A percentile compares a stretch with the other conserved stretches of the same genome.
These are phyloP conservation scores for Cladorrhinum samala DNA, from an alignment of 495 filamentous ascomycete species.

Conservation along the genomic window DNA sequence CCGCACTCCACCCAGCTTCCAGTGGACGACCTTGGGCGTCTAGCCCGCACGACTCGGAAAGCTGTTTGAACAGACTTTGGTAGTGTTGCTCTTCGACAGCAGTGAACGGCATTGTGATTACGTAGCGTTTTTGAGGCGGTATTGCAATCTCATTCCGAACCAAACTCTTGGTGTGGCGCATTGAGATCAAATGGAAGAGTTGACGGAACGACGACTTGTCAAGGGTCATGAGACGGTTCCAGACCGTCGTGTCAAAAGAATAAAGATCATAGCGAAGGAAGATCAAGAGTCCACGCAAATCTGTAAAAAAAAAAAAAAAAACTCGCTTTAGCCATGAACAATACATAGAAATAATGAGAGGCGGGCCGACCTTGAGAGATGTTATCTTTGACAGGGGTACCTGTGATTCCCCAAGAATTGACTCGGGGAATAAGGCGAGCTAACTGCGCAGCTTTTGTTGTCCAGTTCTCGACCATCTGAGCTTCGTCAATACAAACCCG, in stretches of 20 bases:
- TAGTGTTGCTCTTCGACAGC: constrained; percentile 88
- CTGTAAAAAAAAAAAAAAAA: too few species aligned
- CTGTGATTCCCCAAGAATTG: constrained; percentile 90
- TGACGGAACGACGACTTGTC: constrained; percentile 55
- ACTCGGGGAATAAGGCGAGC: constrained; percentile 72
- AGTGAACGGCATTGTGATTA: constrained; percentile 85
- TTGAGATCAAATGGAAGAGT: constrained; percentile 61
- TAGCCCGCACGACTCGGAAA: constrained; percentile 63
- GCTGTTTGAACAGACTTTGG: constrained; percentile 59
- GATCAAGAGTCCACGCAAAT: constrained; percentile 64
- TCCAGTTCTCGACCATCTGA: constrained; percentile 87
- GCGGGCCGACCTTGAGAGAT: too few species aligned
- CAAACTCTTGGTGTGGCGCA: constrained; percentile 79
- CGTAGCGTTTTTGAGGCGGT: constrained; percentile 74
- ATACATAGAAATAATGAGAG: too few species aligned
- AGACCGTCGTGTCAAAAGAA: constrained; percentile 52
- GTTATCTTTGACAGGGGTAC: constrained; percentile 79
- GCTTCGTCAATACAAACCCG: constrained; percentile 90
- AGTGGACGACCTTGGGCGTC: constrained; percentile 57
- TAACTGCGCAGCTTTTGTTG: constrained; percentile 74
- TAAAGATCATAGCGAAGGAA: constrained; percentile 80
- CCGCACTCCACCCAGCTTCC: constrained; percentile 54
- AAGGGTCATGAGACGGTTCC: constrained; percentile 55
- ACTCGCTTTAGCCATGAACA: too few species aligned
- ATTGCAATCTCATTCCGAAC: constrained; percentile 66